Evolutionary conservation across 2,329 filamentous ascomycete genomes (phyloP), one percentile per base, ranked within the genome.

Genomic region (Paracoccidioides brasiliensis): DNA sequence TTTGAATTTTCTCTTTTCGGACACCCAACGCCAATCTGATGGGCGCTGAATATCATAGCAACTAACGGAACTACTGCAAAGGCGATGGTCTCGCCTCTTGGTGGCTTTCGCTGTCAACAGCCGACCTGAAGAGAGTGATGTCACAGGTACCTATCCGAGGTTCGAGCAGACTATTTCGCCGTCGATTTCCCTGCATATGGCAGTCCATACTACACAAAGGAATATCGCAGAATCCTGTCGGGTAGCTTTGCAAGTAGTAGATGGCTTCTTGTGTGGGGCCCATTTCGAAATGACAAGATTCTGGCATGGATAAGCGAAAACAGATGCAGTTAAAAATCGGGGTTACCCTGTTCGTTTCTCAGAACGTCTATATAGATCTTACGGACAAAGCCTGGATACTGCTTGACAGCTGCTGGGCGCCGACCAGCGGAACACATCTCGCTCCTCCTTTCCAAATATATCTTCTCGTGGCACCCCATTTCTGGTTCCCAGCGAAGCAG

Each of bases 11-110:
- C 42, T 59, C 60, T 22, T 72, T 58, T 73, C 66, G 12, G 12
- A 38, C 65, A 38, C 64, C 63, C 30, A 56, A 60, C 4, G 61
- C 69, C 15, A 74, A 74, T 58, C 57, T 69, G 7, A 66, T 72
- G 45, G 69, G 70, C 15, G 67, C 69, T 50, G 70, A 72, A 58
- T 75, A 71, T 54, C n/a, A 69, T 76, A 32, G 62, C 75, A n/a
- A 73, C 74, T 75, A n/a, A 73, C 74, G 67, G 70, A 74, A 56
- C 64, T 65, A n/a, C 49, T 71, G 12, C 52, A 60, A 60, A 1
- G 72, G 72, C 2, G 64, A 67, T 43, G 64, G 63, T 58, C 62
- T 69, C 54, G 53, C 60, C 2, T 66, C 60, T 10, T 45, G 59
- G 49, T 67, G 62, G 63, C 57, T 65, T 51, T 61, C 59, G 15